Evolutionary conservation across 2,329 filamentous ascomycete genomes (phyloP).

Genomic region (Myriosclerotinia curreyana): DNA sequence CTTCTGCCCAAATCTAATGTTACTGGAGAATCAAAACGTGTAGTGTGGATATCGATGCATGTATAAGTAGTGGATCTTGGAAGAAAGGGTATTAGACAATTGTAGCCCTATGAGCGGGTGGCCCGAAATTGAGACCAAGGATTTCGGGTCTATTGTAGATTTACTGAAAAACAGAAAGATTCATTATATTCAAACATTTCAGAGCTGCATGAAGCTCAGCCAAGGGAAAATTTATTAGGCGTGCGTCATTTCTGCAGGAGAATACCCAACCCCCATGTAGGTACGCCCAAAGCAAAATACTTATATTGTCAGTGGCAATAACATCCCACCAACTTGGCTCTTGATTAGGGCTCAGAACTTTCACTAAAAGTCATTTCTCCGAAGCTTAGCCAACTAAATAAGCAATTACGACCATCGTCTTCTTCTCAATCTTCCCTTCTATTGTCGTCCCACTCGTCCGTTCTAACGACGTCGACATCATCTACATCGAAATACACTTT

Average conservation of each 20-base stretch:
- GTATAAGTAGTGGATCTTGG: background rate
- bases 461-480: background rate
- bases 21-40: too few relatives aligned
- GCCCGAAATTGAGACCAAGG: background rate
- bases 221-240: background rate
- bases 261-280: constrained; percentile 3
- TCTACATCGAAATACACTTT: background rate
- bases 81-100: background rate
- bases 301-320: background rate
- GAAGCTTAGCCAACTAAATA: background rate
- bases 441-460: background rate
- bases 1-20: too few relatives aligned
- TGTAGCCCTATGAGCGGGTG: background rate
- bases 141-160: too few relatives aligned
- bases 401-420: background rate
- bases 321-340: background rate
- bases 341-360: background rate
- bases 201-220: background rate
- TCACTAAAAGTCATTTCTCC: background rate
- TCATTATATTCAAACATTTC: background rate
- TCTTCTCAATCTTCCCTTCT: background rate
- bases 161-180: background rate
- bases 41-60: background rate
- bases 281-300: background rate
- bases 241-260: constrained; percentile 1